Evolutionary conservation across 306 rosid species (phyloP).

Genomic region (Oxytropis ochrocephala): DNA sequence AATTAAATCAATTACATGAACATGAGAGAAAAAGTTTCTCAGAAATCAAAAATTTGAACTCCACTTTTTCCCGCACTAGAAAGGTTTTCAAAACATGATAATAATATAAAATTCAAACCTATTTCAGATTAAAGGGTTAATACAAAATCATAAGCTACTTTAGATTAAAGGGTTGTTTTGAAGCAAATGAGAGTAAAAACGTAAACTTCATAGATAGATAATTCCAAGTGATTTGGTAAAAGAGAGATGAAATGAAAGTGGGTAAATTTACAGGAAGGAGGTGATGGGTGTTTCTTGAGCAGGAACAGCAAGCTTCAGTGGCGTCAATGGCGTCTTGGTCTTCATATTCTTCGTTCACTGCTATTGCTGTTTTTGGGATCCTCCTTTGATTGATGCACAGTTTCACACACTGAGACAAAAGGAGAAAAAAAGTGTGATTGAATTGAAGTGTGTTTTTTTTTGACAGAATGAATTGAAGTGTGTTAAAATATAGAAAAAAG

Average conservation of each 20-base stretch:
- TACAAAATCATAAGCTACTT: not conserved
- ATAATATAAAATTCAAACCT: not conserved
- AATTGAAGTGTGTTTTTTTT: not conserved
- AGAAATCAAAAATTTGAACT: not conserved
- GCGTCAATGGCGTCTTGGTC: slow-evolving; percentile 82
- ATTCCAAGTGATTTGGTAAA: not conserved
- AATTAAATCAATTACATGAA: slow-evolving; percentile 17
- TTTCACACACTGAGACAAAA: not conserved
- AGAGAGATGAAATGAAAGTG: not conserved
- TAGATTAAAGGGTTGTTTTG: not conserved
- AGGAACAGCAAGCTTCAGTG: slow-evolving; percentile 82
- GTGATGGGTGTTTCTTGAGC: slow-evolving; percentile 72
- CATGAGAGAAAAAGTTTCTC: not conserved
- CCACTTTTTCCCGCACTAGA: not conserved
- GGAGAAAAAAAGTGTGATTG: slow-evolving; percentile 1
- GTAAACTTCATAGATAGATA: not conserved
- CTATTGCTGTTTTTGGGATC: not conserved
- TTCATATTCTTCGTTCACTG: slow-evolving; percentile 39
- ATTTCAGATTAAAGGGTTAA: not conserved
- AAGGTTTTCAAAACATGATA: not conserved
- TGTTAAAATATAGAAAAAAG: not conserved
- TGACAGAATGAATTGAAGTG: not conserved
- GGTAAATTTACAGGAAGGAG: slow-evolving; percentile 60
- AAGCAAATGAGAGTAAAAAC: not conserved
- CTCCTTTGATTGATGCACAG: not conserved